Percentiles rank a stretch among this genome's conserved stretches.
phyloP scores from a whole-genome alignment of 2,329 filamentous ascomycete genomes.

The Orbilia ellipsospora region DNA sequence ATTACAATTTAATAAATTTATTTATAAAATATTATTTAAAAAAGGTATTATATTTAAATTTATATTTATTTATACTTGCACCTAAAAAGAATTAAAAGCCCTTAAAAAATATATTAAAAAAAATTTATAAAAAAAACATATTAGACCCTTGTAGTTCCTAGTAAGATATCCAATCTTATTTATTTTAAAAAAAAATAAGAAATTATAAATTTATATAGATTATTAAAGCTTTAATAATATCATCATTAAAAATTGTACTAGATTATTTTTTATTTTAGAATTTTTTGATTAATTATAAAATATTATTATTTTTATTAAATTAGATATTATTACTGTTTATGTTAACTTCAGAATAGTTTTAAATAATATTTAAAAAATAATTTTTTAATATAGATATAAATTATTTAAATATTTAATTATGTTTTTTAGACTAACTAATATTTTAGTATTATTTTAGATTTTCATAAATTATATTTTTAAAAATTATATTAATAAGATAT shows the following conservation, averaged over 20 bases:
- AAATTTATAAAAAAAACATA: not conserved
- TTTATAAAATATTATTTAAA: too few relatives aligned
- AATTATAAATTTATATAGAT: not conserved
- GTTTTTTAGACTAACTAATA: too few relatives aligned
- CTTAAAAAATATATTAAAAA: not conserved
- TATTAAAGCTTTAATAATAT: too few relatives aligned
- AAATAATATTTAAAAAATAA: conserved; percentile 4
- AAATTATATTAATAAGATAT: too few relatives aligned
- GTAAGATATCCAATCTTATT: not conserved
- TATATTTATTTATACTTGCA: too few relatives aligned
- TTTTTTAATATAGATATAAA: too few relatives aligned
- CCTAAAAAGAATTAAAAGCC: not conserved
- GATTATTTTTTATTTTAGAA: too few relatives aligned
- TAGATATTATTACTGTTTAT: conserved; percentile 13
- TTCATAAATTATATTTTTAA: too few relatives aligned
- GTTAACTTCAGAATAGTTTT: conserved; percentile 12
- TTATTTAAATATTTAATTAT: not conserved
- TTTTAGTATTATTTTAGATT: too few relatives aligned
- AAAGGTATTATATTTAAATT: too few relatives aligned
- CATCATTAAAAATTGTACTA: too few relatives aligned
- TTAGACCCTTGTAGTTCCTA: not conserved
- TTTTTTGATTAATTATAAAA: conserved; percentile 16
- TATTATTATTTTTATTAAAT: conserved; percentile 2
- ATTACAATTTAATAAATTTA: too few relatives aligned
- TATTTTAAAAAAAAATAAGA: not conserved